Evolutionary conservation across 257 asterid species (phyloP).

Genomic region (Rubia yunnanensis): DNA sequence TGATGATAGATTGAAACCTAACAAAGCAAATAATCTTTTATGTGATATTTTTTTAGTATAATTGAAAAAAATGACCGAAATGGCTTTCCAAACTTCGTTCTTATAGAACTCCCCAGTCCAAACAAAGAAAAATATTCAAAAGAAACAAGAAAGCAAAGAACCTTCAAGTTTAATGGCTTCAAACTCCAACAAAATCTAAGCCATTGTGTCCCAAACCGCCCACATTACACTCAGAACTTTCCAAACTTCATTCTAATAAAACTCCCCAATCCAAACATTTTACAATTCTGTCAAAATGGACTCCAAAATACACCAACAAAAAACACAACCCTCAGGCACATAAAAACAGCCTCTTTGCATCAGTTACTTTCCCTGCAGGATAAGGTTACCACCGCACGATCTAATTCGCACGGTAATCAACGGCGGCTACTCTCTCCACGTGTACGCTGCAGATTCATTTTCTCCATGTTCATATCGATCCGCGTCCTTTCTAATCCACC

Average conservation of each 20-base stretch:
- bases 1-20: too few relatives aligned
- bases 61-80: too few relatives aligned
- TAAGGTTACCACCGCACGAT: slow-evolving; percentile 26
- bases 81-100: too few relatives aligned
- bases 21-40: too few relatives aligned
- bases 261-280: slow-evolving; percentile 8
- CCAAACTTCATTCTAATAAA: slow-evolving; percentile 10
- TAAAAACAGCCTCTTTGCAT: slow-evolving; percentile 1
- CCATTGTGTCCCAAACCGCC: slow-evolving; percentile 15
- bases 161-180: not conserved
- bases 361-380: slow-evolving; percentile 11
- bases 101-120: too few relatives aligned
- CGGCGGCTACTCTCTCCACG: slow-evolving; percentile 19
- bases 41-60: too few relatives aligned
- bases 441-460: slow-evolving; percentile 15
- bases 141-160: not conserved
- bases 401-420: slow-evolving; percentile 23
- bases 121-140: too few relatives aligned
- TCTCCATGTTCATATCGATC: slow-evolving; percentile 18
- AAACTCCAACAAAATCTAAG: slow-evolving; percentile 9
- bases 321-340: slow-evolving; percentile 20
- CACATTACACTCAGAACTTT: slow-evolving; percentile 27
- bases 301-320: slow-evolving; percentile 21
- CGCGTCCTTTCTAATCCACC: slow-evolving; percentile 14
- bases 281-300: not conserved